Conservation (phyloP, 805 yeast species). For the Naumovozyma dairenensis region DNA sequence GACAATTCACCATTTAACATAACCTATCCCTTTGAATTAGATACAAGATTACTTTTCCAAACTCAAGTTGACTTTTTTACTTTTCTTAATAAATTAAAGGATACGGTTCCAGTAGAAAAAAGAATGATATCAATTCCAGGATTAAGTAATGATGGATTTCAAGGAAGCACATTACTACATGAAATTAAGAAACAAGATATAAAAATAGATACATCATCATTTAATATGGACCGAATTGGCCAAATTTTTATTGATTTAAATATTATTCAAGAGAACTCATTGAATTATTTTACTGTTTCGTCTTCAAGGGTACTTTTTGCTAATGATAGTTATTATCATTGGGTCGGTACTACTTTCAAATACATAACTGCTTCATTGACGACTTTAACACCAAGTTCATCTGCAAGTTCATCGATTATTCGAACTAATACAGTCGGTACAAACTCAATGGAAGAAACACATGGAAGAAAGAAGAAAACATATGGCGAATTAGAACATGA, state of each 20-base stretch:
- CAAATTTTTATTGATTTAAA: conserved; percentile 21
- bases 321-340: conserved; percentile 7
- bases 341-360: conserved; percentile 7
- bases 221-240: conserved; percentile 28
- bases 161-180: conserved; percentile 18
- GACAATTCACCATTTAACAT: background rate
- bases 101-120: conserved; percentile 14
- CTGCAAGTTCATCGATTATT: no score
- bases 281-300: background rate
- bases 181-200: conserved; percentile 16
- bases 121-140: conserved; percentile 23
- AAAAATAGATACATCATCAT: conserved; percentile 22
- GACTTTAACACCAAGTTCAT: no score
- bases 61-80: conserved; percentile 11
- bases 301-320: conserved; percentile 2
- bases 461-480: conserved; percentile 9
- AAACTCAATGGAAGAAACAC: no score
- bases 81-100: conserved; percentile 8
- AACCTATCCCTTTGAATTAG: conserved; percentile 9
- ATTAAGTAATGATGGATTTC: conserved; percentile 16
- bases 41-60: conserved; percentile 10
- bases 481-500: conserved; percentile 15
- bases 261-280: conserved; percentile 13
- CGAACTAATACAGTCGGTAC: no score
- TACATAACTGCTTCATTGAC: background rate